These are phyloP conservation scores for Cyberlindnera sargentensis DNA, from an alignment of 805 yeast species.

Conservation along the genomic window DNA sequence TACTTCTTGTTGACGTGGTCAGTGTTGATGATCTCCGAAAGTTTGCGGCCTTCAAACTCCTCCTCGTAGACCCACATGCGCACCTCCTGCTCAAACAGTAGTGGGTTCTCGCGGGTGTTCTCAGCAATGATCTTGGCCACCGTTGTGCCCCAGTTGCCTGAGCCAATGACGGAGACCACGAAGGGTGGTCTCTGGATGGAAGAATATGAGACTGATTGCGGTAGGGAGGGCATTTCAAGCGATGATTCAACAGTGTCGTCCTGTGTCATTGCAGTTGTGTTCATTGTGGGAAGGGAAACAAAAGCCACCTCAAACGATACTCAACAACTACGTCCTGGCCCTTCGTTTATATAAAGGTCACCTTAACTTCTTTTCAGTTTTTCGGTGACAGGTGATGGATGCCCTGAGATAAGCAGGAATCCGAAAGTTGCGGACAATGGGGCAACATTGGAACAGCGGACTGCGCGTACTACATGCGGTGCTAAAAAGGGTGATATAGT, in stretches of 20 bases:
- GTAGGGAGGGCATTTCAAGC: not conserved
- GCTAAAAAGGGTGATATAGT: too few species aligned
- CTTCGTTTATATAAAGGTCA: too few species aligned
- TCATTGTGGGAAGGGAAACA: too few species aligned
- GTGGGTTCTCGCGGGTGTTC: constrained; percentile 62
- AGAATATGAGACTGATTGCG: constrained; percentile 10
- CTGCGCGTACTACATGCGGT: too few species aligned
- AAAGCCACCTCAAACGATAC: too few species aligned
- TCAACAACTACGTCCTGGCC: too few species aligned
- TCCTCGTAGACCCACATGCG: constrained; percentile 97
- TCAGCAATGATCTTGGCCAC: constrained; percentile 93
- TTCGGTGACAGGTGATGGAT: too few species aligned
- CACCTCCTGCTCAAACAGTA: constrained; percentile 60
- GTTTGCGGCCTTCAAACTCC: constrained; percentile 56
- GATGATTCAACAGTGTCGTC: not conserved
- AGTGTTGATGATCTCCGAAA: constrained; percentile 82
- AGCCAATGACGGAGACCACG: constrained; percentile 71
- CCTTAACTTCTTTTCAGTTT: too few species aligned
- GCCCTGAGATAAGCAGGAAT: too few species aligned
- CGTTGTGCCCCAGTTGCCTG: constrained; percentile 99
- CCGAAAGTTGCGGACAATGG: too few species aligned
- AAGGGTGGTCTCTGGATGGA: constrained; percentile 29
- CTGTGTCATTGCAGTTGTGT: too few species aligned
- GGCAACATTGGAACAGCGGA: too few species aligned
- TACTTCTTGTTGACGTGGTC: constrained; percentile 89